Conservation (phyloP, 2,329 filamentous ascomycete species). For the Achaetomium macrosporum region DNA sequence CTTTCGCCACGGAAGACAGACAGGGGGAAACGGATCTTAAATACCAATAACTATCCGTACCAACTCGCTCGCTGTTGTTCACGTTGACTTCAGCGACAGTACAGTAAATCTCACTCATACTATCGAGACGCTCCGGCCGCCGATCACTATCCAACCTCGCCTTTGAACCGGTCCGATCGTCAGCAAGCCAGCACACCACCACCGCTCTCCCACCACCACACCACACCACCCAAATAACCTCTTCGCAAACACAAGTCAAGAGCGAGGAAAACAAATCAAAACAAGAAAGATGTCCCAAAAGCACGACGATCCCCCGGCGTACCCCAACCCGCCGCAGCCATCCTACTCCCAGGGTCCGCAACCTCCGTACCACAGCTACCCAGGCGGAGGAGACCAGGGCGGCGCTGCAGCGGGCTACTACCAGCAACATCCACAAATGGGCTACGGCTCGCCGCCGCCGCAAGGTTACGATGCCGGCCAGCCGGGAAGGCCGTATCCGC, state of each 20-base stretch:
- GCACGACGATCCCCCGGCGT: constrained; percentile 45
- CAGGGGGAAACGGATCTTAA: too few species aligned
- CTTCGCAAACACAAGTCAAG: too few species aligned
- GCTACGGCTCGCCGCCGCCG: not conserved
- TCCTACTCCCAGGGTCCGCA: constrained; percentile 36
- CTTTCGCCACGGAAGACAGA: too few species aligned
- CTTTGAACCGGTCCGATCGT: too few species aligned
- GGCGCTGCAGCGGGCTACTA: constrained; percentile 28
- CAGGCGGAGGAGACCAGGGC: constrained; percentile 1
- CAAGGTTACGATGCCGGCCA: constrained; percentile 30
- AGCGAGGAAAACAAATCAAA: not conserved
- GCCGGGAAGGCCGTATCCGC: constrained; percentile 33
- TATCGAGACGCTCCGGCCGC: too few species aligned
- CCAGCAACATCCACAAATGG: constrained; percentile 32
- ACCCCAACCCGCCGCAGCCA: constrained; percentile 39
- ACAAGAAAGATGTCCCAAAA: constrained; percentile 36
- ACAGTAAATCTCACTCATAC: too few species aligned
- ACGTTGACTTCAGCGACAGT: too few species aligned
- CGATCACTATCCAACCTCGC: too few species aligned
- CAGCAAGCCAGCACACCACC: not conserved
- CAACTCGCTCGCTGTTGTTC: too few species aligned
- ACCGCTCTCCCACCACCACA: not conserved
- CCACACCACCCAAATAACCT: not conserved
- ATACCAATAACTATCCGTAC: too few species aligned
- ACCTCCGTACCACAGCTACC: constrained; percentile 27